Evolutionary conservation across 768 basidiomycete species (phyloP), one percentile per base, ranked within the genome.

Genomic region (Boletus sp.): DNA sequence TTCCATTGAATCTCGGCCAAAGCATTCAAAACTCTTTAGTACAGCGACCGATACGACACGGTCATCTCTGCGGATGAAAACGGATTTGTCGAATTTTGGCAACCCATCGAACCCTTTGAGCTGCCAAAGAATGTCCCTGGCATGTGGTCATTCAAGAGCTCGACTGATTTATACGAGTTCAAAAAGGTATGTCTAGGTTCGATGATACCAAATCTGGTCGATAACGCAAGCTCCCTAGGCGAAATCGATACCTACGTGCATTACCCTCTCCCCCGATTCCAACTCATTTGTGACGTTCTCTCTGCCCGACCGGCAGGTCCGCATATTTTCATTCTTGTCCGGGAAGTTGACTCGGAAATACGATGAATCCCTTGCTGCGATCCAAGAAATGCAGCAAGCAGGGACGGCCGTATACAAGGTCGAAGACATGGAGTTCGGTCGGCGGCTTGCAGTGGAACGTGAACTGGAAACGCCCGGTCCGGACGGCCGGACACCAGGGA

Each of bases 381-480:
- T 95, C 39, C 92, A 96, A 69, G 95, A 98, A 72, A 98, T 99
- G 94, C 97, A 99, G 71, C 97, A 98, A 71, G 95, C 94, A 2
- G 96, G 94, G 1, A 97, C 97, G 5, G 89, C 92, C 0, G 83
- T 92, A 18, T 92, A 89, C 73, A 89, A 85, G 64, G 85, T 98
- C 17, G 97, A 99, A 52, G 94, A 98, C 73, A 99, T 99, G 97
- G 97, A 99, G 71, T 98, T 99, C 67, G 94, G 96, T n/a, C 80
- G 96, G 55, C 82, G 96, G n/a, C 77, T 98, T 59, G 96, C 96
- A 4, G 78, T 87, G 32, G 97, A 99, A 72, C 80, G 91, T 59
- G 97, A 98, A 67, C 73, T 99, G 42, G 94, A 98, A 74, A 75
- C 89, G 54, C 85, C 88, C 37, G 88, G 86, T 12, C 84, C 85